Base-by-base conservation (phyloP, 257 asterid genomes). In the Nicotiana otophora region DNA sequence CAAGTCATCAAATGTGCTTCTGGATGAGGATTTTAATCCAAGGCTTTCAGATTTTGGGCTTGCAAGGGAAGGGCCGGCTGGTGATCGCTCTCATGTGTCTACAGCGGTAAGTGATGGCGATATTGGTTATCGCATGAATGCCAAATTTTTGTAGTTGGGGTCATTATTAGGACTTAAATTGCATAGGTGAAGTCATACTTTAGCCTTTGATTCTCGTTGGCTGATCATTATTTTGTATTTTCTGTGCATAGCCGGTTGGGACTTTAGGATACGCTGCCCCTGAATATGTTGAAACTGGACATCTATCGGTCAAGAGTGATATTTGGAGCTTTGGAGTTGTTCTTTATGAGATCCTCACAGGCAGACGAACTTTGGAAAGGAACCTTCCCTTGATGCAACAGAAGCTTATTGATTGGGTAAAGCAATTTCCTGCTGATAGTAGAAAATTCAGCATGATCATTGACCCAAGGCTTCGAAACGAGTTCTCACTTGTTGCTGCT, bases 251-350 rank as follows among this genome's bases (percentile, higher is more conserved):
- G 98, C 99, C 99, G 81, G 91, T 95, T 1, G 98, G 98, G 65
- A 95, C 99, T 19, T 84, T 89, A 19, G 99, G 99, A 31, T 95
- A 95, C 86, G 97, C 99, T 53, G 98, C 98, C 42, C 98, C 98
- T 2, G 98, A 95, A 84, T 95, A 95, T 17, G 85, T 92, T 8
- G 90, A 89, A 83, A 90, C 91, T 0, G 98, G 98, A 17, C 98
- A 82, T 88, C 87, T 95, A 81, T 89, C 98, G 12, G 84, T 88
- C 9, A 95, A 88, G 93, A 93, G 98, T 30, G 99, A 95, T 70
- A 72, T 93, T 78, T 95, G 92, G 89, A 93, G 99, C 86, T 95
- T 95, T 30, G 99, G 99, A 9, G 97, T 95, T n/a, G 99, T 93
- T 9, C 90, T 92, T 11, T 95, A 95, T 7, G 98, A 93, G 88